These are phyloP conservation scores for Aspergillus sclerotioniger DNA, from an alignment of 495 filamentous ascomycete genomes.

Conservation along the genomic window DNA sequence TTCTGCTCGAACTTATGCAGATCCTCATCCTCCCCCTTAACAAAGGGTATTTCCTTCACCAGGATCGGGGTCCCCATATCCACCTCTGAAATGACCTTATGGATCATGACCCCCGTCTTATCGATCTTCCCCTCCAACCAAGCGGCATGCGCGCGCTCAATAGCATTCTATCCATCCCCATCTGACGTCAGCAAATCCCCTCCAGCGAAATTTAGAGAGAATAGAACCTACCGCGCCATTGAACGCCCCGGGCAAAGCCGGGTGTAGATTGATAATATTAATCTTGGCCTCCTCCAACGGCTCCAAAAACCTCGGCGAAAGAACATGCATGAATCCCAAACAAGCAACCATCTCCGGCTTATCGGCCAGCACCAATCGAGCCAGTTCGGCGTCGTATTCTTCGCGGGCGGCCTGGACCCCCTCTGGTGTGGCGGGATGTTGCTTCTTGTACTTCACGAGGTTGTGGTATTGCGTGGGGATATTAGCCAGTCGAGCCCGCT, in stretches of 20 bases:
- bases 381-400: constrained; percentile 79
- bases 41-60: constrained; percentile 67
- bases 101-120: constrained; percentile 90
- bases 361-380: constrained; percentile 63
- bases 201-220: not conserved
- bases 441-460: constrained; percentile 65
- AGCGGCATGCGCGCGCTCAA: constrained; percentile 73
- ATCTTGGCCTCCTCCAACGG: constrained; percentile 60
- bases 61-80: constrained; percentile 78
- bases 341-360: constrained; percentile 69
- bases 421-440: constrained; percentile 42
- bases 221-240: constrained; percentile 60
- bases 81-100: constrained; percentile 81
- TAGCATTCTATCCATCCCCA: constrained; percentile 50
- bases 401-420: constrained; percentile 54
- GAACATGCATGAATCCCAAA: constrained; percentile 55
- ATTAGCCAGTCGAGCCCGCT: constrained; percentile 62
- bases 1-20: constrained; percentile 64
- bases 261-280: constrained; percentile 84
- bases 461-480: constrained; percentile 89
- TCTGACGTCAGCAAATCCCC: constrained; percentile 1
- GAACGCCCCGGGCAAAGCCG: constrained; percentile 71
- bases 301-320: constrained; percentile 61
- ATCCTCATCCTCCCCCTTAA: constrained; percentile 58
- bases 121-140: constrained; percentile 69